These are phyloP conservation scores for Quercus glauca DNA, from an alignment of 306 rosid genomes.

Conservation along the genomic window DNA sequence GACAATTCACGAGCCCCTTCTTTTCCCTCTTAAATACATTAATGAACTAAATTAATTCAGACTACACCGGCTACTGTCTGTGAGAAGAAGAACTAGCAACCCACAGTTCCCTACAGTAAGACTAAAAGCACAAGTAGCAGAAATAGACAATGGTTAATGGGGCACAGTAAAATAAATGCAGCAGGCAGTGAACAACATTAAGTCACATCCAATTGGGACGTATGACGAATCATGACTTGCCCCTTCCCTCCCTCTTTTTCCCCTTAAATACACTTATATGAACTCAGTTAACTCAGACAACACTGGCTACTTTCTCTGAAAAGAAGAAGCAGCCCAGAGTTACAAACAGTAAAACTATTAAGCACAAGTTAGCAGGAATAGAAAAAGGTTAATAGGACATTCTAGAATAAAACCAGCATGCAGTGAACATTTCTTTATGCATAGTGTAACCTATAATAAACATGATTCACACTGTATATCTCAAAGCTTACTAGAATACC, in stretches of 20 bases:
- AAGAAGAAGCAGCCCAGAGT: neutral
- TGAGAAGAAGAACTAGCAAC: too few species aligned
- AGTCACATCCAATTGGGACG: too few species aligned
- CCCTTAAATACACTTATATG: neutral
- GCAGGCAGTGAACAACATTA: too few species aligned
- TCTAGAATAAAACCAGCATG: neutral
- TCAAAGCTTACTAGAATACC: slow-evolving; percentile 34
- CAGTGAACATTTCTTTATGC: neutral
- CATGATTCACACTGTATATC: neutral
- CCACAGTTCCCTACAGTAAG: too few species aligned
- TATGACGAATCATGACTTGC: too few species aligned
- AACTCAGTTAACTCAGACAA: neutral
- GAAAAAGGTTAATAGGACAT: neutral
- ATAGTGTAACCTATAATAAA: neutral
- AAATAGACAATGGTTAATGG: too few species aligned
- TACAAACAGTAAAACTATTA: slow-evolving; percentile 5
- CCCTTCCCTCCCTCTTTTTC: too few species aligned
- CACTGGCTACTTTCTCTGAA: neutral
- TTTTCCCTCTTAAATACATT: too few species aligned
- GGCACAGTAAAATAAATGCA: too few species aligned
- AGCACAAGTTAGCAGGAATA: neutral
- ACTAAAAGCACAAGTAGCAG: too few species aligned
- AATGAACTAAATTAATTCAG: too few species aligned
- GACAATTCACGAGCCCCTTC: neutral
- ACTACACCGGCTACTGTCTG: too few species aligned